These are phyloP conservation scores for Tuber brumale DNA, from an alignment of 495 filamentous ascomycete species.

Conservation along the genomic window DNA sequence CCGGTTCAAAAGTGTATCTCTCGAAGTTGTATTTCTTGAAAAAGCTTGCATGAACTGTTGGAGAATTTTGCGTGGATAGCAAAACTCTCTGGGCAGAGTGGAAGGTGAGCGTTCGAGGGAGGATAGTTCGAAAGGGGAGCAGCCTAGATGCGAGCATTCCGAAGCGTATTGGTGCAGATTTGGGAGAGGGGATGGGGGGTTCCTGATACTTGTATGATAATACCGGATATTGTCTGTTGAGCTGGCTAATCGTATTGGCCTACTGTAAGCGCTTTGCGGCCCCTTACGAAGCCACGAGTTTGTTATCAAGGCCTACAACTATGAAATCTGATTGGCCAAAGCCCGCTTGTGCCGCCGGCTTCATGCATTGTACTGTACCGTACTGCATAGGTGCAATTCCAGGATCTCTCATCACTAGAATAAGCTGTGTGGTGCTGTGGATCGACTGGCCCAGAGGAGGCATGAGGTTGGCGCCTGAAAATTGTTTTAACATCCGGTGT, in stretches of 20 bases:
- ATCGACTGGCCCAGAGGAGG: background rate
- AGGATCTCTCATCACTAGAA: background rate
- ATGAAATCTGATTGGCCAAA: background rate
- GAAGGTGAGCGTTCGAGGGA: background rate
- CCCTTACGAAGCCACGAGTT: background rate
- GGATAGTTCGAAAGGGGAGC: background rate
- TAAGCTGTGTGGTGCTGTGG: background rate
- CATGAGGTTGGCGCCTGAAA: background rate
- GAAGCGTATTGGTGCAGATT: background rate
- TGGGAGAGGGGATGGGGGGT: background rate
- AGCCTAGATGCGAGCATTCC: background rate
- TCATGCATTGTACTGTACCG: background rate
- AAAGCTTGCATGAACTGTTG: background rate
- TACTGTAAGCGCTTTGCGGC: no score
- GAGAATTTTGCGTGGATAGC: background rate
- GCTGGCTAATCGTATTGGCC: background rate
- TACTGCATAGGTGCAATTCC: background rate
- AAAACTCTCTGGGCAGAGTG: background rate
- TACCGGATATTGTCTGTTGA: background rate
- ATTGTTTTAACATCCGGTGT: background rate
- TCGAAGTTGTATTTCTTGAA: background rate
- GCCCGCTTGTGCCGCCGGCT: background rate
- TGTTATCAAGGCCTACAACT: background rate
- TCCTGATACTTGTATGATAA: background rate
- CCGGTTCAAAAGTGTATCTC: background rate